Conservation (phyloP, 2,329 filamentous ascomycete genomes). For the Cryphonectria parasitica region DNA sequence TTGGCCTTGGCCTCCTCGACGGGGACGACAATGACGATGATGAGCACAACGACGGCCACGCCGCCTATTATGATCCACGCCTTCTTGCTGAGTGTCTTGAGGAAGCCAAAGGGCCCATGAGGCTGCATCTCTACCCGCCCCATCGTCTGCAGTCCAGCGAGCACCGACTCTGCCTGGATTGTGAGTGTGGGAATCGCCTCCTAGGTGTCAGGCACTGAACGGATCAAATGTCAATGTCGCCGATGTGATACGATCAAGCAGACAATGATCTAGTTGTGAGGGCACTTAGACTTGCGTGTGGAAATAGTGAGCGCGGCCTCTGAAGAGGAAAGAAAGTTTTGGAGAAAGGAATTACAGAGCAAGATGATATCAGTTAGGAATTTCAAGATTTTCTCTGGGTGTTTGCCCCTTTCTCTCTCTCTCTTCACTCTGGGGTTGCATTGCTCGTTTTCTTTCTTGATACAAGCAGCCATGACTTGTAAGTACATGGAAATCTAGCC, state of each 20-base stretch:
- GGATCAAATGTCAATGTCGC: neutral
- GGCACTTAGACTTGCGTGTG: no score
- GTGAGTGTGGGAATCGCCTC: neutral
- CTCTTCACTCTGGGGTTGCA: neutral
- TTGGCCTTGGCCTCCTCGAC: slow-evolving; percentile 45
- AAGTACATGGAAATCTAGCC: neutral
- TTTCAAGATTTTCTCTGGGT: neutral
- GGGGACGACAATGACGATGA: slow-evolving; percentile 52
- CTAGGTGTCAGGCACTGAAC: neutral
- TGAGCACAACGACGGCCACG: slow-evolving; percentile 45
- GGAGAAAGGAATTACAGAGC: neutral
- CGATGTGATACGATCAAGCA: neutral
- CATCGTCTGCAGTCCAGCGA: slow-evolving; percentile 1
- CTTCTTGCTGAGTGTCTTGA: slow-evolving; percentile 55
- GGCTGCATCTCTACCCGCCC: slow-evolving; percentile 27
- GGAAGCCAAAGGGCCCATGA: slow-evolving; percentile 7
- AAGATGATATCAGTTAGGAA: neutral
- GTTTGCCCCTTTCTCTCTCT: no score
- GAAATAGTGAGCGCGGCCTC: neutral
- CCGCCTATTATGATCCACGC: slow-evolving; percentile 49
- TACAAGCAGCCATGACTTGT: neutral
- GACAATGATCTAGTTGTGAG: no score
- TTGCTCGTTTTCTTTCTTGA: neutral
- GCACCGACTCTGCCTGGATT: neutral
- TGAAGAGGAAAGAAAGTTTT: neutral